Conservation (phyloP, 2,329 filamentous ascomycete genomes). For the Xylariaceae sp. region DNA sequence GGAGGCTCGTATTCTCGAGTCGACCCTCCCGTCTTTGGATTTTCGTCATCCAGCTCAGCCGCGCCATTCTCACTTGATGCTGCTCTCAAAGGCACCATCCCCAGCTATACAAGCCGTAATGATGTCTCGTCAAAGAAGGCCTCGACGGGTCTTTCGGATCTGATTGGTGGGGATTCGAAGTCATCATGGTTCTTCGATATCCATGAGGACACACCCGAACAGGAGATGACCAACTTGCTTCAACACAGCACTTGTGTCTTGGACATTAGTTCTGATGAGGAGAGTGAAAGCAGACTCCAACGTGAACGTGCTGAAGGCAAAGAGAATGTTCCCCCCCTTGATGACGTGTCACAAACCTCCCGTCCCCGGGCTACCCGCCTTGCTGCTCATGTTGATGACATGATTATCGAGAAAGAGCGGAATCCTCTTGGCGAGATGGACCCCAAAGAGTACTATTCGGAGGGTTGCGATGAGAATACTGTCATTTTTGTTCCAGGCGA, state of each 20-base stretch:
- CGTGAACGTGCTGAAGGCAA: constrained; percentile 63
- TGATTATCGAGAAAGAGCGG: constrained; percentile 61
- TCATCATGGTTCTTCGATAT: constrained; percentile 89
- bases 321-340: constrained; percentile 82
- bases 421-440: constrained; percentile 64
- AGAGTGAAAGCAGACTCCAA: constrained; percentile 54
- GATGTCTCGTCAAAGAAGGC: constrained; percentile 24
- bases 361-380: constrained; percentile 32
- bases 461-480: constrained; percentile 60
- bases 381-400: constrained; percentile 42
- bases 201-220: constrained; percentile 84
- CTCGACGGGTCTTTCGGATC: constrained; percentile 27
- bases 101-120: constrained; percentile 51
- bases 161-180: constrained; percentile 45
- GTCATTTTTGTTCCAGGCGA: constrained; percentile 61
- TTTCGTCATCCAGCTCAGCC: constrained; percentile 39
- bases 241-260: constrained; percentile 84
- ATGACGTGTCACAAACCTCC: constrained; percentile 59
- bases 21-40: constrained; percentile 62
- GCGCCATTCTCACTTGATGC: constrained; percentile 81
- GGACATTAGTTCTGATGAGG: constrained; percentile 87
- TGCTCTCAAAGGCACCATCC: constrained; percentile 72
- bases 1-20: constrained; percentile 63
- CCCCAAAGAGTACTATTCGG: constrained; percentile 62
- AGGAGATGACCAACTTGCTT: constrained; percentile 88